Evolutionary conservation across 2,329 filamentous ascomycete genomes (phyloP).

Genomic region (Xylariaceae sp.): DNA sequence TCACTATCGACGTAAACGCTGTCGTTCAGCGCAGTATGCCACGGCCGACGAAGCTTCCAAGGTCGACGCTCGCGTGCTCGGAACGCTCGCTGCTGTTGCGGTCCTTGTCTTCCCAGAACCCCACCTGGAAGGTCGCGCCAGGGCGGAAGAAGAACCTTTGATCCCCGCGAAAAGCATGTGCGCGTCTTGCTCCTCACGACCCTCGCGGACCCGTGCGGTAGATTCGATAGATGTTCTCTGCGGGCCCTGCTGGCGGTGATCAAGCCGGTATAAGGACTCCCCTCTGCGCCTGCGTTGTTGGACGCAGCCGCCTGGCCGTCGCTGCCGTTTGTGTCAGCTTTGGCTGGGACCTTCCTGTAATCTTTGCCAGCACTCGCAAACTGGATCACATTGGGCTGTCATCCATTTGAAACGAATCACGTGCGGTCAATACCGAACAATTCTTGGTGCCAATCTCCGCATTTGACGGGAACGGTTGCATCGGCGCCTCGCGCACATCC

Average conservation of each 20-base stretch:
- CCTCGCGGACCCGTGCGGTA: no score
- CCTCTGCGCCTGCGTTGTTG: no score
- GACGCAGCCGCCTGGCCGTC: no score
- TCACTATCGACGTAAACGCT: conserved; percentile 31
- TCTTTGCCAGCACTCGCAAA: not conserved
- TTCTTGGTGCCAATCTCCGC: conserved; percentile 24
- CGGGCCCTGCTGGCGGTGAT: no score
- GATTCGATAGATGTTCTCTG: conserved; percentile 11
- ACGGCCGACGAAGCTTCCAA: conserved; percentile 17
- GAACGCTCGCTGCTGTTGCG: conserved; percentile 15
- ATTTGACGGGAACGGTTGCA: conserved; percentile 34
- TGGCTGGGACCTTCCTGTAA: not conserved
- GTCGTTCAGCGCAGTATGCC: conserved; percentile 22
- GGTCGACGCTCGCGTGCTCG: conserved; percentile 13
- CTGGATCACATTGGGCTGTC: not conserved
- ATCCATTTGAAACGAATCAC: not conserved
- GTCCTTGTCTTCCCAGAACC: conserved; percentile 27
- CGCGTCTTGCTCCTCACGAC: conserved; percentile 19
- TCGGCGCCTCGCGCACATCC: conserved; percentile 31
- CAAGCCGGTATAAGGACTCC: no score
- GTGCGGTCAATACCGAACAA: conserved; percentile 15
- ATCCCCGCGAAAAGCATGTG: conserved; percentile 15
- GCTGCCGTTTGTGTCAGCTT: no score
- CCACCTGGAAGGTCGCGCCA: conserved; percentile 25
- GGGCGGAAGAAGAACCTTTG: conserved; percentile 31